Evolutionary conservation across 2,329 filamentous ascomycete species (phyloP).

Genomic region (Ceratocystis ficicola): DNA sequence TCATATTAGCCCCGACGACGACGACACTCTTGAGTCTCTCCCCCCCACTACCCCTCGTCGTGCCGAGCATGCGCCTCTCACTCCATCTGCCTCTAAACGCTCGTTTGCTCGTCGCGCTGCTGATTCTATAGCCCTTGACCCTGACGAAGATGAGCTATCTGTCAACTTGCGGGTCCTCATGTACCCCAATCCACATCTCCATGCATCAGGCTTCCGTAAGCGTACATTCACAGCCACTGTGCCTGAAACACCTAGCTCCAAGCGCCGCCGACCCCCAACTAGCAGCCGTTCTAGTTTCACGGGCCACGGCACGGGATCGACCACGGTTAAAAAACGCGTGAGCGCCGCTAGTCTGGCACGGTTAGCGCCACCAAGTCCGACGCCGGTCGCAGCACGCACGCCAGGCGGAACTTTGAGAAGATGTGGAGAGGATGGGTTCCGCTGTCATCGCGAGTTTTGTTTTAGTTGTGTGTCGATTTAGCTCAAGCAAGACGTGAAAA

Average conservation of each 20-base stretch:
- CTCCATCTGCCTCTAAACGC: conserved; percentile 26
- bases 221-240: neutral
- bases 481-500: neutral
- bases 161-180: conserved; percentile 26
- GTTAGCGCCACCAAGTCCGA: conserved; percentile 8
- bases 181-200: neutral
- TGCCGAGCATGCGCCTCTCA: conserved; percentile 28
- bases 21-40: neutral
- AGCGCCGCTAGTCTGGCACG: conserved; percentile 11
- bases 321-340: conserved; percentile 15
- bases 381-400: conserved; percentile 31
- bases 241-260: neutral
- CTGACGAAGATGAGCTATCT: conserved; percentile 32
- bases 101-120: conserved; percentile 31
- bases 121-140: conserved; percentile 33
- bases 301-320: neutral
- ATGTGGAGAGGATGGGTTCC: conserved; percentile 45
- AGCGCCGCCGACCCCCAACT: neutral
- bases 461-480: conserved; percentile 40
- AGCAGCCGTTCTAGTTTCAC: neutral
- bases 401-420: conserved; percentile 39
- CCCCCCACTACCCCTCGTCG: conserved; percentile 24
- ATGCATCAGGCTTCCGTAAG: neutral
- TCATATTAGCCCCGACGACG: neutral
- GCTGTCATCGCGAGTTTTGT: conserved; percentile 47